Percentiles rank a stretch among this genome's conserved stretches.
Evolutionary conservation across 2,329 filamentous ascomycete genomes (phyloP).

Genomic region (Colletotrichum shisoi): DNA sequence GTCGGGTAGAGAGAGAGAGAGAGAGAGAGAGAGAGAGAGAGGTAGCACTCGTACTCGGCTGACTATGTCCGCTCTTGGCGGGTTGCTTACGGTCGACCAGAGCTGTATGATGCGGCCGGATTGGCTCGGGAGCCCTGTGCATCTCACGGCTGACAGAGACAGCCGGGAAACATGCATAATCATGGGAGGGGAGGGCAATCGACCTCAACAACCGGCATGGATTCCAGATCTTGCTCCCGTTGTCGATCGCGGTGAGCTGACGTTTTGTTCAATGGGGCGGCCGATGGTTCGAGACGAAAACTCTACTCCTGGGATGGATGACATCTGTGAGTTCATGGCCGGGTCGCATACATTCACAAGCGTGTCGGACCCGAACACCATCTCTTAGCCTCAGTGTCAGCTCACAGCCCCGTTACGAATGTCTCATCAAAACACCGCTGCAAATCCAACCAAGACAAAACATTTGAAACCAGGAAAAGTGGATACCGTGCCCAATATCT

Average conservation of each 20-base stretch:
- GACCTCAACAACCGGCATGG: neutral
- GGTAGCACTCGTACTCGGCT: neutral
- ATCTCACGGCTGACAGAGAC: slow-evolving; percentile 5
- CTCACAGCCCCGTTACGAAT: neutral
- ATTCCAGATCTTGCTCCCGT: neutral
- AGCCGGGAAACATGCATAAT: slow-evolving; percentile 5
- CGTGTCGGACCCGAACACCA: neutral
- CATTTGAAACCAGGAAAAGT: neutral
- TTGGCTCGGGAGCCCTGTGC: neutral
- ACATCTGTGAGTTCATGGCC: too few relatives aligned
- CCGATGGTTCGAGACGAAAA: neutral
- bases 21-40: too few relatives aligned
- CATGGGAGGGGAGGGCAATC: neutral
- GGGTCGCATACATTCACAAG: neutral
- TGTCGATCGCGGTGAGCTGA: neutral
- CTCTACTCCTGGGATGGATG: neutral
- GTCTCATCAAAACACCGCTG: neutral
- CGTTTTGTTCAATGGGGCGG: neutral
- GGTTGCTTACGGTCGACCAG: neutral
- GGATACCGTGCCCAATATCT: neutral
- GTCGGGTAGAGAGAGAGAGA: neutral
- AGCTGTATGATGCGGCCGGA: neutral
- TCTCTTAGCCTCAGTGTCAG: slow-evolving; percentile 2
- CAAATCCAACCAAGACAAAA: neutral
- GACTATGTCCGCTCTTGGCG: neutral